These are phyloP conservation scores for Pichia sorboxylosa DNA, from an alignment of 1,139 yeast genomes.

Conservation along the genomic window DNA sequence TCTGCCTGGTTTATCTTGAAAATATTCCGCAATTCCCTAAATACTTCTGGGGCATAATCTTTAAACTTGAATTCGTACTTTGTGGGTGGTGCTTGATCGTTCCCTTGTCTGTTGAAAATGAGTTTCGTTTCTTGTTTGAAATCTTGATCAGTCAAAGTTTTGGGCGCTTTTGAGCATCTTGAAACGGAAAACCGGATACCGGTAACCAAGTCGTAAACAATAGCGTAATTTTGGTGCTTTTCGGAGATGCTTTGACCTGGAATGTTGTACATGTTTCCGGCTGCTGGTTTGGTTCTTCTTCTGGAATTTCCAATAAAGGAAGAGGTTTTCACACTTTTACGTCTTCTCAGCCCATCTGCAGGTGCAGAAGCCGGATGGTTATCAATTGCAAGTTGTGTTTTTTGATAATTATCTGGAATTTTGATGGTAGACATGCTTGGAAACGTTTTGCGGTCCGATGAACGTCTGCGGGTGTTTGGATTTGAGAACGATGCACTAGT, in stretches of 20 bases:
- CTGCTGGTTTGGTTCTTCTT: conserved; percentile 14
- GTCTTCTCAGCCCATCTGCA: conserved; percentile 9
- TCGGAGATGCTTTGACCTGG: conserved; percentile 22
- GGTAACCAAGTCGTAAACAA: conserved; percentile 95
- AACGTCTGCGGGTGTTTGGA: background rate
- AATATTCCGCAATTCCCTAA: conserved; percentile 64
- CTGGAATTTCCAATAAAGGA: conserved; percentile 15
- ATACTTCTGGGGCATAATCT: conserved; percentile 92
- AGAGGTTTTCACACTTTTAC: conserved; percentile 8
- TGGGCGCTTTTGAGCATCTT: conserved; percentile 77
- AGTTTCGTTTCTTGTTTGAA: conserved; percentile 64
- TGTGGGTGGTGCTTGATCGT: conserved; percentile 83
- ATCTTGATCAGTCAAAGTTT: conserved; percentile 57
- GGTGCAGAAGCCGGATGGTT: conserved; percentile 3
- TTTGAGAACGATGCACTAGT: background rate
- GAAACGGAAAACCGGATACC: conserved; percentile 95
- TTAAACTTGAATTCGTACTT: conserved; percentile 94
- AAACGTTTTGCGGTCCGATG: conserved; percentile 5
- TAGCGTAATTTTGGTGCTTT: conserved; percentile 85
- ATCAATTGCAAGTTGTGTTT: conserved; percentile 13
- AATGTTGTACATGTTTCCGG: conserved; percentile 20
- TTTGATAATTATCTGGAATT: conserved; percentile 21
- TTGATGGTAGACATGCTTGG: conserved; percentile 18
- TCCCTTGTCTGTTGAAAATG: conserved; percentile 80
- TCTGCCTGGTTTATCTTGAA: conserved; percentile 95